phyloP scores from a whole-genome alignment of 345 rosid species.

The Linum trigynum region DNA sequence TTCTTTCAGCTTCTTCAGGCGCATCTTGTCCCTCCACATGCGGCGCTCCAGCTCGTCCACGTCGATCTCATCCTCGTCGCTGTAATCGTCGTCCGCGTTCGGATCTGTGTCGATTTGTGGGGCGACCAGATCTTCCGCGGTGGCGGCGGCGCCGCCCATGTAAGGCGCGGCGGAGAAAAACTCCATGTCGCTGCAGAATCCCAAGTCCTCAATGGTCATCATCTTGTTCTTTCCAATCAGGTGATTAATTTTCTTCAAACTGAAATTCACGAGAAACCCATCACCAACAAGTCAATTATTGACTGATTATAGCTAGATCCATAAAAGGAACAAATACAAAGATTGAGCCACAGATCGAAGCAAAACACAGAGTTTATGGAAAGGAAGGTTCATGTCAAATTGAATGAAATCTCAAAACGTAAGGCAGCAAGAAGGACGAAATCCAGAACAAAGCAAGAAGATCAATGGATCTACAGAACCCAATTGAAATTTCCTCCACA shows the following conservation, averaged over 20 bases:
- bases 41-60: constrained; percentile 77
- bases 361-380: neutral
- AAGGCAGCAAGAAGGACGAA: neutral
- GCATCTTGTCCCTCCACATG: constrained; percentile 75
- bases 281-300: neutral
- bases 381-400: neutral
- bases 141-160: constrained; percentile 34
- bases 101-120: constrained; percentile 42
- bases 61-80: constrained; percentile 53
- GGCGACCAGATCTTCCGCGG: constrained; percentile 42
- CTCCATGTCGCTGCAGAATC: constrained; percentile 68
- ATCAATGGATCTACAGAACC: neutral
- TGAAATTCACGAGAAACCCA: neutral
- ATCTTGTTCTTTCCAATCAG: constrained; percentile 5
- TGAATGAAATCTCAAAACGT: constrained; percentile 10
- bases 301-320: no score
- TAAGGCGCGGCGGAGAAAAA: constrained; percentile 40
- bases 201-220: constrained; percentile 75
- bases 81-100: constrained; percentile 38
- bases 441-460: neutral
- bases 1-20: constrained; percentile 63
- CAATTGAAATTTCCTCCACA: neutral
- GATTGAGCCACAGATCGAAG: neutral
- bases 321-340: neutral
- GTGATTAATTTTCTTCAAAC: neutral